Base-by-base conservation (phyloP, 805 yeast species). In the Candida piceae region DNA sequence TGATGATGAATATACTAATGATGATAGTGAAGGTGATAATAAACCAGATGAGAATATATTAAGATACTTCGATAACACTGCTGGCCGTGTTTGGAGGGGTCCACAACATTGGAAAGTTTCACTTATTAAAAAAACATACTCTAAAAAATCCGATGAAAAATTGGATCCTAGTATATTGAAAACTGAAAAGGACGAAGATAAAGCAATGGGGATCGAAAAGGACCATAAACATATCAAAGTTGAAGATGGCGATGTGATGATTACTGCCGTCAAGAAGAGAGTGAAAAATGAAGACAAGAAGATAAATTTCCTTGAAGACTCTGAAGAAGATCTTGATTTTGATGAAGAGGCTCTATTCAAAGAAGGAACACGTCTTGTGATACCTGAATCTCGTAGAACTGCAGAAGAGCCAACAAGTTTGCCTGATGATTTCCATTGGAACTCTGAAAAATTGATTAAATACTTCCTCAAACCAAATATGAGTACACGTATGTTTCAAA, bases 71-170 rank as follows among this genome's bases (percentile, higher is more conserved):
- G 94, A 85, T 53, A 80, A 77, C 40, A 71, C 73, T 19, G 64
- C 84, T 63, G 73, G 69, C 41, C 61, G 67, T 17, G 80, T 76
- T 54, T 87, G 95, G 96, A 72, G 88, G 13, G 95, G 95, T 8
- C 81, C 86, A 11, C 89, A 83, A 43, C 93, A 85, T 58, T 88
- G 96, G 96, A 81, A 81, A 57, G 81, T 87, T 6, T 64, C 70
- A 28, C 72, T 77, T 11, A 58, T 81, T 32, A 80, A 76, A 49
- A 68, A 69, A 45, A 46, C 32, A 6, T 27, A 33, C 9, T 10
- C n/a, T 5, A 29, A 17, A 15, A 35, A 35, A 16, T n/a, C 30
- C 22, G n/a, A 23, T 15, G 12, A 21, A 10, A 16, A 15, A 12
- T 7, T 20, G 9, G 22, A 20, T n/a, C n/a, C n/a, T n/a, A n/a